These are phyloP conservation scores for Tephrocybe sp. DNA, from an alignment of 768 basidiomycete species.

Conservation along the genomic window DNA sequence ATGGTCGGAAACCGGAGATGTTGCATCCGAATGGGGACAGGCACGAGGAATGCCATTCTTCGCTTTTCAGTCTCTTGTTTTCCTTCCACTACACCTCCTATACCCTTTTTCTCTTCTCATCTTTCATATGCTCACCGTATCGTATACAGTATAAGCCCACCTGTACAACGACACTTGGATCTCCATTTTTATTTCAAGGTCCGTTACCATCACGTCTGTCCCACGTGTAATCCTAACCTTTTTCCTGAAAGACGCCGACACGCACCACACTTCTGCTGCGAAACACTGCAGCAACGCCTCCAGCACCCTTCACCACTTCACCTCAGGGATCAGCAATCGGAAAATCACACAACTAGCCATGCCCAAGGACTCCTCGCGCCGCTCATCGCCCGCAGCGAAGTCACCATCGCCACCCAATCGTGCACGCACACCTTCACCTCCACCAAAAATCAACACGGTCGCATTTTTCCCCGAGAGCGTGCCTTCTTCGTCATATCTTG, in stretches of 20 bases:
- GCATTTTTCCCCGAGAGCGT: constrained; percentile 21
- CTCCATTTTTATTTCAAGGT: constrained; percentile 42
- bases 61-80: constrained; percentile 16
- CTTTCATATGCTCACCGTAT: constrained; percentile 15
- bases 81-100: constrained; percentile 26
- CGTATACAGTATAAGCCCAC: constrained; percentile 25
- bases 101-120: constrained; percentile 26
- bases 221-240: constrained; percentile 17
- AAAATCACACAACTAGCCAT: constrained; percentile 17
- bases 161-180: constrained; percentile 29
- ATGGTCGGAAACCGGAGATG: constrained; percentile 9
- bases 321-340: constrained; percentile 14
- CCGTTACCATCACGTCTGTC: constrained; percentile 11
- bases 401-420: constrained; percentile 19
- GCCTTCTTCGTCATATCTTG: constrained; percentile 31
- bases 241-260: constrained; percentile 27
- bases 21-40: constrained; percentile 31
- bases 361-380: constrained; percentile 13
- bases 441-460: constrained; percentile 26
- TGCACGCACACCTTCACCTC: constrained; percentile 23
- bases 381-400: constrained; percentile 15
- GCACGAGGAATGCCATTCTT: constrained; percentile 35
- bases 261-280: constrained; percentile 33
- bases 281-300: constrained; percentile 20
- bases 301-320: constrained; percentile 13